phyloP scores from a whole-genome alignment of 2,329 filamentous ascomycete genomes.

The Talaromyces piceae region DNA sequence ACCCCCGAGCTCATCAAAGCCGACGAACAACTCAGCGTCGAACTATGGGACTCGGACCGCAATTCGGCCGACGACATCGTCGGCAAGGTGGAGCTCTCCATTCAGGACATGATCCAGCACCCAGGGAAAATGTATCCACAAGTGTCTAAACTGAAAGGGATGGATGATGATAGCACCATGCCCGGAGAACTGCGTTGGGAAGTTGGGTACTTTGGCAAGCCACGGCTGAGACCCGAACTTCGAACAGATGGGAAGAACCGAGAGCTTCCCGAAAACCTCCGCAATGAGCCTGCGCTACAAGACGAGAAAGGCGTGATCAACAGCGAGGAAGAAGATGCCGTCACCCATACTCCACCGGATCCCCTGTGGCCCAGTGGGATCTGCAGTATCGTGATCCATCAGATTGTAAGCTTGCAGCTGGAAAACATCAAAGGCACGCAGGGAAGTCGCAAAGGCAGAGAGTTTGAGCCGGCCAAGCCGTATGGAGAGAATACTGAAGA shows the following conservation, averaged over 20 bases:
- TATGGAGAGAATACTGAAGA: constrained; percentile 85
- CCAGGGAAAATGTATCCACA: constrained; percentile 90
- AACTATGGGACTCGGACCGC: constrained; percentile 93
- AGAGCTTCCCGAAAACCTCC: constrained; percentile 64
- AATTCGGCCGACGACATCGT: constrained; percentile 91
- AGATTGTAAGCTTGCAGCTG: constrained; percentile 92
- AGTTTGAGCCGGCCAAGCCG: constrained; percentile 80
- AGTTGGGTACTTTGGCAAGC: constrained; percentile 90
- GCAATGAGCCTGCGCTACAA: constrained; percentile 68
- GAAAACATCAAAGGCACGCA: constrained; percentile 79
- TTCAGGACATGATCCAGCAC: constrained; percentile 92
- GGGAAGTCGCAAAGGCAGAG: constrained; percentile 72
- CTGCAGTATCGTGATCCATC: constrained; percentile 78
- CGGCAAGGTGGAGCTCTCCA: constrained; percentile 85
- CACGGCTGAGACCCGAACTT: constrained; percentile 74
- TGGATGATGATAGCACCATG: constrained; percentile 80
- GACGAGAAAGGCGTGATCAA: constrained; percentile 78
- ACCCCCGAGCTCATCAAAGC: constrained; percentile 86
- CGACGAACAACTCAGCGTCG: constrained; percentile 85
- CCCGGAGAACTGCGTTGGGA: constrained; percentile 94
- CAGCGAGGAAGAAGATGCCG: constrained; percentile 69
- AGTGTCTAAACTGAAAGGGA: constrained; percentile 70
- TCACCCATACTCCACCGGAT: constrained; percentile 83
- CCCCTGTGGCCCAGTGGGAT: constrained; percentile 94
- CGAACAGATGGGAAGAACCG: constrained; percentile 81